A percentile compares a stretch with the other conserved stretches of the same genome.
Conservation (phyloP, 352 stramenopile genomes). For the Phytophthora cactorum region DNA sequence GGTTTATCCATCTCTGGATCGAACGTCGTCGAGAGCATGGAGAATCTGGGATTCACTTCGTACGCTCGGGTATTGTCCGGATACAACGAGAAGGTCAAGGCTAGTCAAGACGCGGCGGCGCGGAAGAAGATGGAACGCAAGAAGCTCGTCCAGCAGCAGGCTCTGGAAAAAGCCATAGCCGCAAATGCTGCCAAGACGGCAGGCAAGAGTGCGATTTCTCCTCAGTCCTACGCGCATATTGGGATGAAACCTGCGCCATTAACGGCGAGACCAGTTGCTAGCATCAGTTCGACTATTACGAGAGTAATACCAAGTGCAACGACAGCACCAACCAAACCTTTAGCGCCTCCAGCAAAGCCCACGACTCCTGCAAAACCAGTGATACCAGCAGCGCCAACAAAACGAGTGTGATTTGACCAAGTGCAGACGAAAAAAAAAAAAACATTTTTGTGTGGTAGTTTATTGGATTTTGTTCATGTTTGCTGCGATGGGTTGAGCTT, state of each 20-base stretch:
- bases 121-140: constrained; percentile 75
- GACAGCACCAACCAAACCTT: no score
- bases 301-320: neutral
- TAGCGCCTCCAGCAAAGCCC: no score
- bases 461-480: constrained; percentile 19
- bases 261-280: constrained; percentile 9
- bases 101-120: constrained; percentile 60
- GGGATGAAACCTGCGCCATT: constrained; percentile 9
- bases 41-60: constrained; percentile 71
- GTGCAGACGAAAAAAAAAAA: constrained; percentile 6
- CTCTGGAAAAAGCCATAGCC: constrained; percentile 30
- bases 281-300: neutral
- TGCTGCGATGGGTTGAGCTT: neutral
- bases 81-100: constrained; percentile 79
- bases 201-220: constrained; percentile 2
- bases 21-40: constrained; percentile 67
- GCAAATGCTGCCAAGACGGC: constrained; percentile 20
- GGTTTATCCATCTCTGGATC: constrained; percentile 57
- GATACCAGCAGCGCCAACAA: constrained; percentile 9
- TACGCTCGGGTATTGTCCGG: constrained; percentile 66
- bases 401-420: constrained; percentile 15
- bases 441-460: constrained; percentile 16
- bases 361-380: constrained; percentile 1
- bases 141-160: constrained; percentile 45
- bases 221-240: neutral